phyloP scores from a whole-genome alignment of 1,284 basidiomycete species.

The Trichosporon asahii region DNA sequence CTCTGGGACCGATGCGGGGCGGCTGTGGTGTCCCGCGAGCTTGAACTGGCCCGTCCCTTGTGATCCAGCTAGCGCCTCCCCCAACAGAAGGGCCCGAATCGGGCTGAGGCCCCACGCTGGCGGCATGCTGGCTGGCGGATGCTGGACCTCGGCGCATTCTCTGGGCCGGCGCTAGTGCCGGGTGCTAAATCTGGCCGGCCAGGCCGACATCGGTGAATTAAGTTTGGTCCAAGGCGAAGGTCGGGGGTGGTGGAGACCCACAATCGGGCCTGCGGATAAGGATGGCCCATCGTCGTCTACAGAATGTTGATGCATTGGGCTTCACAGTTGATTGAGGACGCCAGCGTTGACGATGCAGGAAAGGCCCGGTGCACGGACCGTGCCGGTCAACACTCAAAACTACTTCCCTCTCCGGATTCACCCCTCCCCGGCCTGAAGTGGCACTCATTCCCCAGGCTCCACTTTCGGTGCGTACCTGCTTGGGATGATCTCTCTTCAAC shows the following conservation, averaged over 20 bases:
- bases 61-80: neutral
- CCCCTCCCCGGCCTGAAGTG: neutral
- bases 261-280: neutral
- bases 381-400: neutral
- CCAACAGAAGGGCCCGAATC: neutral
- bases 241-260: neutral
- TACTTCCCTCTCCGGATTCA: neutral
- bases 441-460: neutral
- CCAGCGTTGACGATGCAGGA: neutral
- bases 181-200: neutral
- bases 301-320: neutral
- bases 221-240: neutral
- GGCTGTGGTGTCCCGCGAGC: conserved; percentile 4
- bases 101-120: neutral
- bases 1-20: neutral
- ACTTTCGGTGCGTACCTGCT: neutral
- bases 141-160: neutral
- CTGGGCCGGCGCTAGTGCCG: neutral
- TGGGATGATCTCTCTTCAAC: neutral
- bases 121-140: neutral
- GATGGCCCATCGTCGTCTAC: neutral
- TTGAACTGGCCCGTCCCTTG: neutral
- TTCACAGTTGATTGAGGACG: neutral
- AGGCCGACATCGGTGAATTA: neutral
- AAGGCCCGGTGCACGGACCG: neutral